These are phyloP conservation scores for Dillenia turbinata DNA, from an alignment of 164 flowering plant species.

Conservation along the genomic window DNA sequence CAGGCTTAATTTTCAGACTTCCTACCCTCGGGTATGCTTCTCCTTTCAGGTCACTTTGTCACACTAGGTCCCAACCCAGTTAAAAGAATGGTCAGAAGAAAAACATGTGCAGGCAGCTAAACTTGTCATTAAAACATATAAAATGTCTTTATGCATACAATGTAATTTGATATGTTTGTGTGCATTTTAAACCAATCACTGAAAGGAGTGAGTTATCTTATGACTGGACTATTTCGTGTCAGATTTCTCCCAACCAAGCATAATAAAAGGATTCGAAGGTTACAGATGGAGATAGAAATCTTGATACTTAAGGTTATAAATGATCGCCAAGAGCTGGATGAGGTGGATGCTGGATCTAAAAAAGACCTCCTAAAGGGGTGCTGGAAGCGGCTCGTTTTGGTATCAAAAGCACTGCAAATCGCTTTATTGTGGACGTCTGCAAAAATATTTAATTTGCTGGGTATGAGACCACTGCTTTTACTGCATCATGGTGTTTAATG, in stretches of 20 bases:
- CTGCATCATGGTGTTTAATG: slow-evolving; percentile 28
- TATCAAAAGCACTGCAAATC: slow-evolving; percentile 7
- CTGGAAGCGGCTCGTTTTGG: slow-evolving; percentile 38
- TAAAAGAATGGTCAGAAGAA: no score
- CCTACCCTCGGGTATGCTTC: slow-evolving; percentile 24
- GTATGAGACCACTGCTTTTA: slow-evolving; percentile 10
- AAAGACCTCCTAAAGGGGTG: slow-evolving; percentile 42
- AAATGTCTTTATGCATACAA: neutral
- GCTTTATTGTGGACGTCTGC: slow-evolving; percentile 24
- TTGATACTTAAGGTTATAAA: slow-evolving; percentile 42
- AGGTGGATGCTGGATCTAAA: slow-evolving; percentile 9
- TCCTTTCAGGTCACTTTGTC: no score
- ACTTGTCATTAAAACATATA: neutral
- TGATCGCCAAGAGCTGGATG: slow-evolving; percentile 15
- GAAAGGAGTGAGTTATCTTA: no score
- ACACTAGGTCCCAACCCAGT: no score
- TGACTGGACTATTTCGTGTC: neutral
- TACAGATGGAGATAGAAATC: slow-evolving; percentile 41
- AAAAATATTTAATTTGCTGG: slow-evolving; percentile 14
- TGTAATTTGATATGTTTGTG: neutral
- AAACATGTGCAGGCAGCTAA: neutral
- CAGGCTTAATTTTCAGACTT: slow-evolving; percentile 32
- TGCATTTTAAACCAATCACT: no score
- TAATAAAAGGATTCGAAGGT: slow-evolving; percentile 20
- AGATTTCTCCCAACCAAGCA: slow-evolving; percentile 20